phyloP scores from a whole-genome alignment of 2,329 filamentous ascomycete species.

The Ophiostoma sp. region DNA sequence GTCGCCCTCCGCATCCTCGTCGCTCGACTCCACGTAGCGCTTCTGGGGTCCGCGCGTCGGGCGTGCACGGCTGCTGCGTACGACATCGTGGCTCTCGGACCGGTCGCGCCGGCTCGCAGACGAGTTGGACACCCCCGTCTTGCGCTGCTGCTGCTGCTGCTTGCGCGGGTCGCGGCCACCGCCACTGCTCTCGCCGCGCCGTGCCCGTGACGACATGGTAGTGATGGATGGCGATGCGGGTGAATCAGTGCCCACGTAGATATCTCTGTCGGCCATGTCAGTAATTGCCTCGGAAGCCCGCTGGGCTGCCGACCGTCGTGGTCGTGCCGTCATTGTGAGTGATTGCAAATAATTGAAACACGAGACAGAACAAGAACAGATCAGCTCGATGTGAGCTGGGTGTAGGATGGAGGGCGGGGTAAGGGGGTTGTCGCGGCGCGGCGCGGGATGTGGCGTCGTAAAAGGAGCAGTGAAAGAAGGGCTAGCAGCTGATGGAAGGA shows the following conservation, averaged over 20 bases:
- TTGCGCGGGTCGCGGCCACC: slow-evolving; percentile 34
- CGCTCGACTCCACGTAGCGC: slow-evolving; percentile 50
- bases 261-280: slow-evolving; percentile 49
- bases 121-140: slow-evolving; percentile 20
- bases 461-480: background rate
- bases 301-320: slow-evolving; percentile 45
- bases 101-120: slow-evolving; percentile 32
- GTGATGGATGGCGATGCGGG: slow-evolving; percentile 33
- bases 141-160: slow-evolving; percentile 18
- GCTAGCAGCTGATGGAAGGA: background rate
- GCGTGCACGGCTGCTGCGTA: slow-evolving; percentile 42
- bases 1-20: slow-evolving; percentile 22
- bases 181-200: slow-evolving; percentile 41
- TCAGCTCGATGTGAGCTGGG: background rate
- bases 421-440: background rate
- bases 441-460: background rate
- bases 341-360: slow-evolving; percentile 5
- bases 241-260: background rate
- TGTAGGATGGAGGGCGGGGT: slow-evolving; percentile 3
- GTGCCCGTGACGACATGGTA: slow-evolving; percentile 46
- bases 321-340: slow-evolving; percentile 43
- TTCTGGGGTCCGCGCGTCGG: slow-evolving; percentile 51
- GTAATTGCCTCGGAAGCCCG: slow-evolving; percentile 44
- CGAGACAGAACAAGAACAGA: background rate
- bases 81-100: slow-evolving; percentile 44